Conservation (phyloP, 2,329 filamentous ascomycete genomes). For the Fusarium sacchari region DNA sequence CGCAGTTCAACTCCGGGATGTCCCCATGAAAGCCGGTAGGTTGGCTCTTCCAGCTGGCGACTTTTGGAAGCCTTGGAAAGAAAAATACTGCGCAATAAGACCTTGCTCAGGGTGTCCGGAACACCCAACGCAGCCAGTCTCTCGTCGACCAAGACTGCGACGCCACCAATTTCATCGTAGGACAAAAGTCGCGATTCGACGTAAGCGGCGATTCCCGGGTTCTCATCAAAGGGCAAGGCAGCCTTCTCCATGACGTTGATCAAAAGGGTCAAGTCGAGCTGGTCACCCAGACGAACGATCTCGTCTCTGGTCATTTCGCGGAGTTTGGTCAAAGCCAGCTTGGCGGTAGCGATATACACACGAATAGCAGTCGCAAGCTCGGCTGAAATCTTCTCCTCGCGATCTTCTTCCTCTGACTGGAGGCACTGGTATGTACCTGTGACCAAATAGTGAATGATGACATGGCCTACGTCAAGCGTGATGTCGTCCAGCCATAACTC, state of each 20-base stretch:
- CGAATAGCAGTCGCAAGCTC: constrained; percentile 2
- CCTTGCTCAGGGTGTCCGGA: background rate
- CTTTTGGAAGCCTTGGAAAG: background rate
- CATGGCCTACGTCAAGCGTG: background rate
- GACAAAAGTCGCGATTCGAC: background rate
- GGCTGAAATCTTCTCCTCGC: background rate
- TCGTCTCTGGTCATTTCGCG: background rate
- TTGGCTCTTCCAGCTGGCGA: background rate
- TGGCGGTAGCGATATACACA: background rate
- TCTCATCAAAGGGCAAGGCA: rapidly evolving
- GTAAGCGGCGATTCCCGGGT: background rate
- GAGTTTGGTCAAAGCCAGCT: background rate
- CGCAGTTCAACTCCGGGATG: background rate
- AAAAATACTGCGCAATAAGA: background rate
- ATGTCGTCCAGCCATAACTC: background rate
- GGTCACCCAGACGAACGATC: background rate
- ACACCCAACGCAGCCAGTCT: background rate
- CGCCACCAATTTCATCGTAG: rapidly evolving
- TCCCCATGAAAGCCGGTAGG: background rate
- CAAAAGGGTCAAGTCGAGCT: background rate
- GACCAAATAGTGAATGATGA: constrained; percentile 9
- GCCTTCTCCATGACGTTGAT: background rate
- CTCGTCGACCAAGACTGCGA: background rate
- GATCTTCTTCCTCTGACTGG: rapidly evolving
- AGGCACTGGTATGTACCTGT: constrained; percentile 9